Evolutionary conservation across 2,329 filamentous ascomycete species (phyloP), one percentile per base, ranked within the genome.

Genomic region (Kalaharituber pfeilii): DNA sequence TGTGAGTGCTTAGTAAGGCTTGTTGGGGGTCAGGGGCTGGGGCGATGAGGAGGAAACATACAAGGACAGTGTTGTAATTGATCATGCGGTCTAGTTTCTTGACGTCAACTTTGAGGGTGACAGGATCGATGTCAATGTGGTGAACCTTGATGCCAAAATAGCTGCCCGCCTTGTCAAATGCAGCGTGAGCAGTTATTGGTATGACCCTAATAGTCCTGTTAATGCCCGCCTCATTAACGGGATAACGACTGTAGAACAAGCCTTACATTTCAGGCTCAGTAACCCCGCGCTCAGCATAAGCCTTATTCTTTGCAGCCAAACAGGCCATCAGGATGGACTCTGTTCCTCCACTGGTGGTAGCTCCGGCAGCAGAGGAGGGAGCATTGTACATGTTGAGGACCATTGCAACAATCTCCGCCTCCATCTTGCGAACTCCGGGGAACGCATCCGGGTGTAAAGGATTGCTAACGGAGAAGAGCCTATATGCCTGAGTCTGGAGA

Each of bases 381-480:
- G 84, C 87, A 68, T 94, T 86, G 73, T 95, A 98, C 68, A 98
- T 72, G 45, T 78, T 77, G 57, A 94, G 49, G 67, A 93, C 87
- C 89, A 98, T 98, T 61, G 88, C 84, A 52, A 98, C 91, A 58
- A 98, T 74, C 72, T 98, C 91, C 45, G 91, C 89, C 73, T 98
- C 91, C 91, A 98, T 98, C 77, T 98, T 98, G 64, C 91, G 76
- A 52, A 98, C 88, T 26, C 89, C 91, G 15, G 91, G 91, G 71
- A 98, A 98, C 44, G 98, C 89, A 70, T 98, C 91, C 5, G 91
- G 91, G 68, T 98, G 91, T 62, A 98, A 91, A 2, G 91, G 91
- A 68, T 98, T 98, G 36, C 87, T 78, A 27, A 98, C 91, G 51
- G 87, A 89, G 68, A 98, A 98, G 69, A 84, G 84, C 60, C 84